Conservation (phyloP, 177 flowering plant genomes). For the Vitis hybrid region DNA sequence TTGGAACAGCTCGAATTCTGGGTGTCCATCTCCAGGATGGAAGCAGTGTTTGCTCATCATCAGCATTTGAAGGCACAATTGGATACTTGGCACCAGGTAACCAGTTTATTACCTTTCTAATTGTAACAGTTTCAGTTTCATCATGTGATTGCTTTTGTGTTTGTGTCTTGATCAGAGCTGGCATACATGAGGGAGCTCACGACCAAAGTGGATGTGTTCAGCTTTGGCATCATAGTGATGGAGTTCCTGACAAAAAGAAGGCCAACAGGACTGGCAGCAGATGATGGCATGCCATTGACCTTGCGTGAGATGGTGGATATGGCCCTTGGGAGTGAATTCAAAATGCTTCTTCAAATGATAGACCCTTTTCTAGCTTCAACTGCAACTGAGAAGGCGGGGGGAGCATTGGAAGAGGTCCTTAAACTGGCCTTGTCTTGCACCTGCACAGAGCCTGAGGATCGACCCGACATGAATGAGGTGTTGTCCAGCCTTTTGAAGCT, state of each 20-base stretch:
- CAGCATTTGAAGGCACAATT: slow-evolving; percentile 81
- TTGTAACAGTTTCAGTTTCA: not conserved
- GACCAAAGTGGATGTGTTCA: slow-evolving; percentile 81
- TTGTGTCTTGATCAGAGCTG: slow-evolving; percentile 48
- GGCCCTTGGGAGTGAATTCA: slow-evolving; percentile 35
- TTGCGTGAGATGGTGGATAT: slow-evolving; percentile 54
- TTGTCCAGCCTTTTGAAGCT: slow-evolving; percentile 57
- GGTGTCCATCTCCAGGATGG: slow-evolving; percentile 54
- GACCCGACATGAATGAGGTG: slow-evolving; percentile 67
- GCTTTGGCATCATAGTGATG: slow-evolving; percentile 79
- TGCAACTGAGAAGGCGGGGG: slow-evolving; percentile 25
- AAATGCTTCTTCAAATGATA: slow-evolving; percentile 35
- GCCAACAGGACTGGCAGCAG: slow-evolving; percentile 64
- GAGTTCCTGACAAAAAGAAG: slow-evolving; percentile 67
- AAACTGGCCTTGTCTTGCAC: slow-evolving; percentile 64
- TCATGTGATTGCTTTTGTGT: not conserved
- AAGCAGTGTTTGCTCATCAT: slow-evolving; percentile 42
- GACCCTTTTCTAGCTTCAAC: slow-evolving; percentile 46
- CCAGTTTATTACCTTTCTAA: not conserved
- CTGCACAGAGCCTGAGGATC: slow-evolving; percentile 40
- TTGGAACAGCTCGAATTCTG: slow-evolving; percentile 83
- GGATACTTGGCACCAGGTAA: slow-evolving; percentile 97
- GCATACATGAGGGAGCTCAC: slow-evolving; percentile 79
- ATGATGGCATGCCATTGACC: slow-evolving; percentile 49
- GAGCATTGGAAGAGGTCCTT: slow-evolving; percentile 35